Conservation (phyloP, 208 protist species). For the Crithidia fasciculata region DNA sequence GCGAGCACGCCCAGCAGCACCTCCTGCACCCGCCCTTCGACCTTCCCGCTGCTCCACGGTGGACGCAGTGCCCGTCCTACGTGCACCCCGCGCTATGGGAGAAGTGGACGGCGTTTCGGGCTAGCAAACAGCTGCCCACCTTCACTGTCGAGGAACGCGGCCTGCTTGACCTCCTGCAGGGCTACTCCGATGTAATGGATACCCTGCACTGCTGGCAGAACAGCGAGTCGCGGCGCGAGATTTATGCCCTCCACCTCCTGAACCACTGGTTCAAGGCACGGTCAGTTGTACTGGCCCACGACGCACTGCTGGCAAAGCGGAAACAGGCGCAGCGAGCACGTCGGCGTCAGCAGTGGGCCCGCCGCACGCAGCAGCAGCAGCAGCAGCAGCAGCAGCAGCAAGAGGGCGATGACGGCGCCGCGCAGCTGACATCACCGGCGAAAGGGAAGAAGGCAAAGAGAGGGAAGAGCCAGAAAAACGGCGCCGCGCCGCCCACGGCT, state of each 20-base stretch:
- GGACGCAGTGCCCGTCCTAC: slow-evolving; percentile 47
- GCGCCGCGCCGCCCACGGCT: background rate
- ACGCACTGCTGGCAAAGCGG: slow-evolving; percentile 56
- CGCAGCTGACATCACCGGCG: background rate
- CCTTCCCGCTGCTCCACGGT: slow-evolving; percentile 7
- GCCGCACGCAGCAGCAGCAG: slow-evolving; percentile 7
- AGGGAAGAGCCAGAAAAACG: slow-evolving; percentile 19
- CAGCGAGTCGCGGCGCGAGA: slow-evolving; percentile 64
- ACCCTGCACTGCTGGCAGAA: slow-evolving; percentile 81
- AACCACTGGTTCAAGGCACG: slow-evolving; percentile 92
- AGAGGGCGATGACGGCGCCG: background rate
- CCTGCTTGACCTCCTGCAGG: slow-evolving; percentile 73
- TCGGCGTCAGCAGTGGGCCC: slow-evolving; percentile 2
- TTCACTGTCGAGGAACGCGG: slow-evolving; percentile 80
- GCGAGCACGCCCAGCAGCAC: slow-evolving; percentile 45
- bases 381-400: slow-evolving; percentile 7
- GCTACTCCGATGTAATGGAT: slow-evolving; percentile 82
- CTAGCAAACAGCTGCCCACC: slow-evolving; percentile 15
- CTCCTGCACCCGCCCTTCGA: slow-evolving; percentile 68
- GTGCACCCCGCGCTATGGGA: slow-evolving; percentile 73
- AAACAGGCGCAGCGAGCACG: slow-evolving; percentile 11
- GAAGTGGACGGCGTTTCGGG: slow-evolving; percentile 72
- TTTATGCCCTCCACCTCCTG: slow-evolving; percentile 72
- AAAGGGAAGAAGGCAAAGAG: slow-evolving; percentile 11
- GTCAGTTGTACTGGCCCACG: slow-evolving; percentile 73